A percentile compares a stretch with the other conserved stretches of the same genome.
Conservation (phyloP, 1,284 basidiomycete species). For the Ustilago cynodontis region DNA sequence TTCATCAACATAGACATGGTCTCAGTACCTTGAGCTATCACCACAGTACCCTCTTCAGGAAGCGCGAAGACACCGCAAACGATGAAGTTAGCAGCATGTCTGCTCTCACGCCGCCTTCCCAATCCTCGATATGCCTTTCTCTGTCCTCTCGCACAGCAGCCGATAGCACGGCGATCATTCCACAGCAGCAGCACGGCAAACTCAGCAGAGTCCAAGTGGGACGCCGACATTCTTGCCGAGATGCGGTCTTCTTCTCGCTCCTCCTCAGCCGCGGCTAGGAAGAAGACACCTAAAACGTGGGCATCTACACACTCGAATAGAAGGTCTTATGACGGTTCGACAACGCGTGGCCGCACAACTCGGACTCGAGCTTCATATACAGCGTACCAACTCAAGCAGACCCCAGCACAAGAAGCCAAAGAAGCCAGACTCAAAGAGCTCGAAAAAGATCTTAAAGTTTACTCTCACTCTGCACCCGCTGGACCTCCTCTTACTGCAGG, state of each 20-base stretch:
- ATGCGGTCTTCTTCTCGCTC: constrained; percentile 15
- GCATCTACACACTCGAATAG: constrained; percentile 26
- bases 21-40: not conserved
- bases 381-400: constrained; percentile 3
- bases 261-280: not conserved
- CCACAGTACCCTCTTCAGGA: too few relatives aligned
- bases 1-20: not conserved
- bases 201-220: constrained; percentile 1
- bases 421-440: constrained; percentile 24
- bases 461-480: constrained; percentile 24
- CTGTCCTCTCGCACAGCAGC: not conserved
- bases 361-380: not conserved
- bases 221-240: constrained; percentile 11
- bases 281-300: constrained; percentile 42
- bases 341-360: not conserved
- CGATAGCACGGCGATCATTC: not conserved
- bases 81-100: constrained; percentile 34
- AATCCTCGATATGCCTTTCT: constrained; percentile 10
- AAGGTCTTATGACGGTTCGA: not conserved
- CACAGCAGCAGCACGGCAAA: not conserved
- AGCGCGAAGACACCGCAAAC: not conserved
- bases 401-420: constrained; percentile 14
- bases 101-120: constrained; percentile 16
- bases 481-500: constrained; percentile 21
- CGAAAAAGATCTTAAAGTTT: constrained; percentile 26